Evolutionary conservation across 306 rosid genomes (phyloP).

Genomic region (Pyrus communis): DNA sequence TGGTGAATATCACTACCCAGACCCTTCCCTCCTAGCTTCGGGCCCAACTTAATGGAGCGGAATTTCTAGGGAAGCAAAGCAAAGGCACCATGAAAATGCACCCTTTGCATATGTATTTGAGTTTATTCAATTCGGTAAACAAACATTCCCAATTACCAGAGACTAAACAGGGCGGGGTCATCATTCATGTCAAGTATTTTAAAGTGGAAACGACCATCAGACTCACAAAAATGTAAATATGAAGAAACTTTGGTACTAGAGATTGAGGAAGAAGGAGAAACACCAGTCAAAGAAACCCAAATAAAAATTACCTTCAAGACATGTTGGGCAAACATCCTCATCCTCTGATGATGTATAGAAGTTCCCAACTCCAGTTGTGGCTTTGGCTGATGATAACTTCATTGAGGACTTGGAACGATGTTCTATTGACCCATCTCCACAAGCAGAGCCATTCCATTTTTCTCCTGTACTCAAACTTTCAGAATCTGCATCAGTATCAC

Average conservation of each 20-base stretch:
- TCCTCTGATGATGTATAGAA: slow-evolving; percentile 65
- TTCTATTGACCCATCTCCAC: slow-evolving; percentile 72
- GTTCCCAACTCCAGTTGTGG: slow-evolving; percentile 40
- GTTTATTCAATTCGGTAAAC: not conserved
- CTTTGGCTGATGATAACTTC: slow-evolving; percentile 54
- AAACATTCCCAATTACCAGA: not conserved
- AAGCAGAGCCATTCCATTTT: slow-evolving; percentile 68
- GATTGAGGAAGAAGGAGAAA: slow-evolving; percentile 4
- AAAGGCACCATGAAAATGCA: not conserved
- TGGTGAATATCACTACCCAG: not conserved
- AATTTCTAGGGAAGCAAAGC: not conserved
- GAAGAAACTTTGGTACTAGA: not conserved
- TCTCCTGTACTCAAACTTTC: slow-evolving; percentile 55
- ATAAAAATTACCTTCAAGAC: slow-evolving; percentile 74
- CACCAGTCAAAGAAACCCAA: not conserved
- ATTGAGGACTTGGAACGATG: slow-evolving; percentile 52
- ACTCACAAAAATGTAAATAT: not conserved
- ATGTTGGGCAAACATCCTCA: slow-evolving; percentile 92
- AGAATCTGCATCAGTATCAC: slow-evolving; percentile 53
- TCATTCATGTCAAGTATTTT: not conserved
- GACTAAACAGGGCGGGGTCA: not conserved
- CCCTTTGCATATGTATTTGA: not conserved
- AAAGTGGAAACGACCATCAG: not conserved
- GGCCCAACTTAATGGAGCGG: not conserved
- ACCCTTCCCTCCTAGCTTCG: not conserved